Evolutionary conservation across 2,329 filamentous ascomycete genomes (phyloP), one percentile per base, ranked within the genome.

Genomic region (Microsporum ferrugineum): DNA sequence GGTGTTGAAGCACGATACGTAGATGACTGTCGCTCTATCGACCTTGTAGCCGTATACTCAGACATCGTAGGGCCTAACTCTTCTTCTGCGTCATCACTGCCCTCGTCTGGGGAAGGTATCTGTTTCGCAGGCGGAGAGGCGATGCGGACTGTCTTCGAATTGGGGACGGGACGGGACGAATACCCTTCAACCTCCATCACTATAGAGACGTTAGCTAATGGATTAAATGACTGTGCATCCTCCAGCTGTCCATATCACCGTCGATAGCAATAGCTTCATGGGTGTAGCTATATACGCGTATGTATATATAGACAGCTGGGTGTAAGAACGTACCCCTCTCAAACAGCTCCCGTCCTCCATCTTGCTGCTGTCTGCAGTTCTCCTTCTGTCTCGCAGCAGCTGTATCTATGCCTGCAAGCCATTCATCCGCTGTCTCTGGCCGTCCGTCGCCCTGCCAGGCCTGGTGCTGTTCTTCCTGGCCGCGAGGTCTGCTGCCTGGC

Each of bases 121-220:
- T 71, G 63, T 71, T 68, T 58, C 31, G 70, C 69, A 39, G 73
- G 70, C 45, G 75, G 74, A 55, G 75, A 76, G 60, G 73, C 72
- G 68, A 77, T 76, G 49, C 66, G 68, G 29, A 68, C 67, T 8
- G 49, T 53, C 49, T 53, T 53, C 29, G 49, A 34, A 34, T 53
- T 53, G 2, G 49, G 10, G 33, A 6, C 27, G 12, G 49, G 1
- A 53, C 49, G 49, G n/a, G 49, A 53, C 12, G 27, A 12, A n/a
- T 49, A 12, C 2, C 23, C 45, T n/a, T 53, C 49, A 10, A 1
- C 49, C 39, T 10, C n/a, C 29, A n/a, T 34, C 49, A 39, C 29
- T 57, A 41, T 39, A 39, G 27, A 29, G 39, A n/a, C 7, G 49
- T 53, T 53, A 53, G 49, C 23, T 10, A 31, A 27, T 14, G 23